These are phyloP conservation scores for Penicillium sp. DNA, from an alignment of 2,329 filamentous ascomycete species.

Conservation along the genomic window DNA sequence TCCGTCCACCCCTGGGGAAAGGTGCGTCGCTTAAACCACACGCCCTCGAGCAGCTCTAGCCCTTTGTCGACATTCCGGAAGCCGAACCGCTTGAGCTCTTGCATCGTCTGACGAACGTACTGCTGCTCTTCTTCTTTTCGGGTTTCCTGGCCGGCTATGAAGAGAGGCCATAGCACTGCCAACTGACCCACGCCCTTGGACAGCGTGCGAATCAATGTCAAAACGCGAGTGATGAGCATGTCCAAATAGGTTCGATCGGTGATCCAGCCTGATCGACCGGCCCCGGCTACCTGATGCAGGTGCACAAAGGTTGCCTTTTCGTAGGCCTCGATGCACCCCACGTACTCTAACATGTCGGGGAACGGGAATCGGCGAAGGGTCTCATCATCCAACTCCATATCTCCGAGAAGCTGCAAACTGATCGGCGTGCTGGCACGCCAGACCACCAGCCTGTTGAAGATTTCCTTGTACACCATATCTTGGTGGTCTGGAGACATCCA, in stretches of 20 bases:
- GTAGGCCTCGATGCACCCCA: slow-evolving; percentile 37
- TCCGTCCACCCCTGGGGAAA: slow-evolving; percentile 35
- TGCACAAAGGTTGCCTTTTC: slow-evolving; percentile 38
- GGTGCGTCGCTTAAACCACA: slow-evolving; percentile 34
- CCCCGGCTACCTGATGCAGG: slow-evolving; percentile 33
- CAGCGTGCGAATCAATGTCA: slow-evolving; percentile 29
- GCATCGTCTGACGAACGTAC: slow-evolving; percentile 32
- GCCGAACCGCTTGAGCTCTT: slow-evolving; percentile 27
- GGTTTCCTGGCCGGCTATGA: slow-evolving; percentile 35
- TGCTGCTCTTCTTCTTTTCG: slow-evolving; percentile 28
- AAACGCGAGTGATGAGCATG: slow-evolving; percentile 31
- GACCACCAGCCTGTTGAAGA: slow-evolving; percentile 27
- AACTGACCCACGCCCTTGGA: slow-evolving; percentile 36
- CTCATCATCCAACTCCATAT: slow-evolving; percentile 28
- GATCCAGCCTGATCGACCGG: slow-evolving; percentile 28
- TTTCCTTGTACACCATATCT: slow-evolving; percentile 29
- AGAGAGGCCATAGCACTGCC: slow-evolving; percentile 34
- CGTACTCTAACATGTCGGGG: slow-evolving; percentile 34
- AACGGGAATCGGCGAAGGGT: slow-evolving; percentile 28
- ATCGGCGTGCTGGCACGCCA: slow-evolving; percentile 32
- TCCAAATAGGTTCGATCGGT: slow-evolving; percentile 26
- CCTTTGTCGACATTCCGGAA: slow-evolving; percentile 18
- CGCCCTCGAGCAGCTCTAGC: slow-evolving; percentile 22
- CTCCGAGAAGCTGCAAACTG: slow-evolving; percentile 27
- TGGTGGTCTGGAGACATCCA: slow-evolving; percentile 31